A percentile compares a stretch with the other conserved stretches of the same genome.
These are phyloP conservation scores for Mortierella sp. DNA, from an alignment of 371 early-diverging fungal species.

Conservation along the genomic window DNA sequence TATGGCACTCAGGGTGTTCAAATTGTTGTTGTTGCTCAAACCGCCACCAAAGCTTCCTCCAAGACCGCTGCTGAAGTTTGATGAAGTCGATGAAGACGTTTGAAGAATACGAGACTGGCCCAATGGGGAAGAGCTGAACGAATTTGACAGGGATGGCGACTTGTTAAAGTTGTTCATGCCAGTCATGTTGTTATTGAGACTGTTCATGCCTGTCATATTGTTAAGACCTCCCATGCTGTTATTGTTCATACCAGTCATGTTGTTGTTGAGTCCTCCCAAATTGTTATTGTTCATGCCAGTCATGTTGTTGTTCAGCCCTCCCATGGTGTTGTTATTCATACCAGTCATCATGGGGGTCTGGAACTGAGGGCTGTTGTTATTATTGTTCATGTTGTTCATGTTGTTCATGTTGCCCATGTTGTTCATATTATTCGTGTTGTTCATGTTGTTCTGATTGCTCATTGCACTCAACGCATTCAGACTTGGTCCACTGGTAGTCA, in stretches of 20 bases:
- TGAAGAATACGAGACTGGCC: slow-evolving; percentile 48
- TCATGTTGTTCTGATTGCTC: slow-evolving; percentile 22
- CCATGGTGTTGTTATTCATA: slow-evolving; percentile 15
- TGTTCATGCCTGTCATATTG: slow-evolving; percentile 17
- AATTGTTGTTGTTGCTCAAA: slow-evolving; percentile 11
- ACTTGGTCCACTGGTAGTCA: slow-evolving; percentile 32
- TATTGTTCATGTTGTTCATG: slow-evolving; percentile 14
- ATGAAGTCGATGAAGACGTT: slow-evolving; percentile 24
- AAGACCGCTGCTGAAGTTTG: slow-evolving; percentile 34
- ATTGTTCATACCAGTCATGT: slow-evolving; percentile 16
- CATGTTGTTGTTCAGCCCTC: slow-evolving; percentile 24
- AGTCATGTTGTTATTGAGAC: slow-evolving; percentile 18
- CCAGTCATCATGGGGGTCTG: slow-evolving; percentile 47
- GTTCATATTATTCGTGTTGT: slow-evolving; percentile 22
- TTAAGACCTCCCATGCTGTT: slow-evolving; percentile 14
- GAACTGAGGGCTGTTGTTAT: slow-evolving; percentile 33
- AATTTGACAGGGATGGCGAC: slow-evolving; percentile 49
- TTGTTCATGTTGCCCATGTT: slow-evolving; percentile 31
- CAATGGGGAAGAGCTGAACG: slow-evolving; percentile 39
- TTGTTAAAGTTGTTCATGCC: slow-evolving; percentile 45
- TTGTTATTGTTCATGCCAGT: slow-evolving; percentile 33
- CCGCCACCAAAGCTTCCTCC: slow-evolving; percentile 17
- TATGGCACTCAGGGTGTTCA: slow-evolving; percentile 15
- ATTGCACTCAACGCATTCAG: slow-evolving; percentile 27
- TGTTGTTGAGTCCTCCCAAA: slow-evolving; percentile 7